These are phyloP conservation scores for Yamadazyma sp. DNA, from an alignment of 1,139 yeast species.

Conservation along the genomic window DNA sequence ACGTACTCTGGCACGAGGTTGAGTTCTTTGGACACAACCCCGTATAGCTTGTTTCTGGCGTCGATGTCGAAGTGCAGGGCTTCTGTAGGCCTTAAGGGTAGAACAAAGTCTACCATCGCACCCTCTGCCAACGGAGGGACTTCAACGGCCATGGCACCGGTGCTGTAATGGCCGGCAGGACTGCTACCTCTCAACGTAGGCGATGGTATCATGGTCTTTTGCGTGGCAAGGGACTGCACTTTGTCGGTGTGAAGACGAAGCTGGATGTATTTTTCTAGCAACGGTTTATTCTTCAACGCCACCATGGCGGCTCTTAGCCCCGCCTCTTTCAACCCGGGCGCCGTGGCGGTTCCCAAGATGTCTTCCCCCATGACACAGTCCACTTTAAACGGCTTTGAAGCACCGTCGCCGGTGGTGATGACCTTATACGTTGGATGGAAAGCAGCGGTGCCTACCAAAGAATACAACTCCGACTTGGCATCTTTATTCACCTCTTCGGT, in stretches of 20 bases:
- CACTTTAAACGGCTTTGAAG: constrained; percentile 53
- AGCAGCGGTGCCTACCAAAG: constrained; percentile 75
- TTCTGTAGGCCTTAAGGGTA: constrained; percentile 29
- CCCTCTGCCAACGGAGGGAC: not conserved
- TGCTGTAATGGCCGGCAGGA: too few species aligned
- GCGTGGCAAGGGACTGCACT: constrained; percentile 29
- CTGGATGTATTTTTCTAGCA: constrained; percentile 65
- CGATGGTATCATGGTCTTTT: not conserved
- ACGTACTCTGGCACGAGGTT: constrained; percentile 45
- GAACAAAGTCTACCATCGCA: constrained; percentile 1
- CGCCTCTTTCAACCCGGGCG: constrained; percentile 63
- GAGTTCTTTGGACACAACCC: constrained; percentile 37
- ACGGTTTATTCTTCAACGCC: constrained; percentile 57
- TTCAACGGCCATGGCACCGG: too few species aligned
- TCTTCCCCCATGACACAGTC: constrained; percentile 64
- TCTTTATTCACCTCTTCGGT: constrained; percentile 47
- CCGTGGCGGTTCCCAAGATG: constrained; percentile 59
- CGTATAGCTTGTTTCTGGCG: constrained; percentile 46
- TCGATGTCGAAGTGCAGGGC: constrained; percentile 28
- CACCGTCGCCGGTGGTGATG: constrained; percentile 53
- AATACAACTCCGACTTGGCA: constrained; percentile 79
- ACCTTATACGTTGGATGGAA: constrained; percentile 66
- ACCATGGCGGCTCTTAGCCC: constrained; percentile 71
- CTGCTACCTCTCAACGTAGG: not conserved
- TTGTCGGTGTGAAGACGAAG: constrained; percentile 63